Evolutionary conservation across 768 basidiomycete species (phyloP).

Genomic region (Leccinum disarticulatum): DNA sequence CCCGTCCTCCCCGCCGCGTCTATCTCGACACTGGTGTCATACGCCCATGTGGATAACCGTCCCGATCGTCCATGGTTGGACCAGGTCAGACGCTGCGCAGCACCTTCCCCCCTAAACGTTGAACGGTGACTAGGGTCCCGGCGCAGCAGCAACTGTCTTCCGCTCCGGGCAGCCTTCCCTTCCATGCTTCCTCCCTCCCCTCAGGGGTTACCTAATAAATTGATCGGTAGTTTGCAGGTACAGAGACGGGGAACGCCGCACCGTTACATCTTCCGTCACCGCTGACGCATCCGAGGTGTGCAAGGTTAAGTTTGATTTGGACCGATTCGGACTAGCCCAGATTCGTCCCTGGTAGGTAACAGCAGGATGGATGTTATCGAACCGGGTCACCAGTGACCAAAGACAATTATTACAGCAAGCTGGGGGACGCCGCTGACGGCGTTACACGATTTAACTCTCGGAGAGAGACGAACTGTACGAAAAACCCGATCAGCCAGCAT

Average conservation of each 20-base stretch:
- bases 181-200: background rate
- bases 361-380: background rate
- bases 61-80: background rate
- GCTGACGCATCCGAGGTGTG: background rate
- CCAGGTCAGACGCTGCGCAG: background rate
- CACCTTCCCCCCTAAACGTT: background rate
- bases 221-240: conserved; percentile 1
- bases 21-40: background rate
- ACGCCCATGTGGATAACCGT: background rate
- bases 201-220: background rate
- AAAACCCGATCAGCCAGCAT: background rate
- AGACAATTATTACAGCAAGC: background rate
- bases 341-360: background rate
- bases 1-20: background rate
- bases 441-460: background rate
- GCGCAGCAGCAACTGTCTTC: background rate
- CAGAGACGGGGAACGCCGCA: conserved; percentile 1
- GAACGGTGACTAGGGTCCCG: background rate
- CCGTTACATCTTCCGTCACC: background rate
- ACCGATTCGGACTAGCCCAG: background rate
- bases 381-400: conserved; percentile 4
- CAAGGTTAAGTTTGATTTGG: conserved; percentile 27
- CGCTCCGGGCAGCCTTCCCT: background rate
- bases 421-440: background rate
- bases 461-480: background rate